Percentiles rank a stretch among this genome's conserved stretches.
Evolutionary conservation across 2,329 filamentous ascomycete species (phyloP).

Genomic region (Arthrobotrys musiformis): DNA sequence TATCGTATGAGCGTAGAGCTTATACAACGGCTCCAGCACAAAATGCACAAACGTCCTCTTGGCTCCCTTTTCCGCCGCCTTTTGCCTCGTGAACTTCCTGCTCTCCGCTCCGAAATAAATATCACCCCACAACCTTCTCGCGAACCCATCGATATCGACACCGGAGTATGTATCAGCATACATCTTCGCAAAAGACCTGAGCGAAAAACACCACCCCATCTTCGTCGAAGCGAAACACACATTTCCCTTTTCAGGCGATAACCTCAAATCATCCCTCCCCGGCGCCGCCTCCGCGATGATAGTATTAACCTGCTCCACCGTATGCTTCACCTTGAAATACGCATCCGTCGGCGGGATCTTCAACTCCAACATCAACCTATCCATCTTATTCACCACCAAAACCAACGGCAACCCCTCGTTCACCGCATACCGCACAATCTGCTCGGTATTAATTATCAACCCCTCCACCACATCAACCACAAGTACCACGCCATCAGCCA

Average conservation of each 20-base stretch:
- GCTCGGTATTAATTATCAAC: conserved; percentile 98
- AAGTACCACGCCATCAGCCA: conserved; percentile 91
- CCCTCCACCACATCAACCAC: conserved; percentile 97
- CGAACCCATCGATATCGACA: conserved; percentile 84
- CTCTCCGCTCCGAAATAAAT: conserved; percentile 94
- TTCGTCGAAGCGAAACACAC: conserved; percentile 94
- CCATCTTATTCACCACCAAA: conserved; percentile 96
- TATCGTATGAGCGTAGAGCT: conserved; percentile 82
- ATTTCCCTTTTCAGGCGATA: conserved; percentile 97
- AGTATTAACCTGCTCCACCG: conserved; percentile 98
- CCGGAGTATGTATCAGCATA: conserved; percentile 88
- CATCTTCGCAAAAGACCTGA: conserved; percentile 95
- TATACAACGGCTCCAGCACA: conserved; percentile 95
- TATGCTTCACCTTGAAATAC: conserved; percentile 98
- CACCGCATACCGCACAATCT: conserved; percentile 95
- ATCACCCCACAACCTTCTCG: conserved; percentile 89
- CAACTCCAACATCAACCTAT: conserved; percentile 90
- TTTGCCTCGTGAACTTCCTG: conserved; percentile 85
- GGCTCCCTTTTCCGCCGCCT: conserved; percentile 80
- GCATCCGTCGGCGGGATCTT: conserved; percentile 94
- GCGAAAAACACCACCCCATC: conserved; percentile 96
- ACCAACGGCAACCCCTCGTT: conserved; percentile 89
- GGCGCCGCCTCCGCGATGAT: conserved; percentile 89
- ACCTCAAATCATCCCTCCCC: conserved; percentile 77
- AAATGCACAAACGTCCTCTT: conserved; percentile 93